Evolutionary conservation across 2,329 filamentous ascomycete genomes (phyloP).

Genomic region (Cladosporium sp.): DNA sequence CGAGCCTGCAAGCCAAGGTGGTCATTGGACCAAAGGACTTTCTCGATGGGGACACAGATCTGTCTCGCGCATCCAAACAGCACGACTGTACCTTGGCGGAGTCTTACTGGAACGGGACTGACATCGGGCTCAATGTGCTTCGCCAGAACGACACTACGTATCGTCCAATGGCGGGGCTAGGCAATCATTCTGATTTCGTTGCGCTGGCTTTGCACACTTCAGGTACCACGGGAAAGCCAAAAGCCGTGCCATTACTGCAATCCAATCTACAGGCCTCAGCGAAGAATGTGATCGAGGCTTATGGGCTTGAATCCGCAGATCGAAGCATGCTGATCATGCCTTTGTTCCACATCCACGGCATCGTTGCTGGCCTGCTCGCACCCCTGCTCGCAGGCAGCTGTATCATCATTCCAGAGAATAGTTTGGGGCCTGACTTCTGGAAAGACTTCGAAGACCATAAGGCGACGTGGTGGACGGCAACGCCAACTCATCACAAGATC

Average conservation of each 20-base stretch:
- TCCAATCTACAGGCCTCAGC: neutral
- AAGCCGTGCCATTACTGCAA: neutral
- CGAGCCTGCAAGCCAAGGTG: conserved; percentile 52
- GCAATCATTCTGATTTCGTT: conserved; percentile 3
- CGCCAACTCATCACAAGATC: conserved; percentile 87
- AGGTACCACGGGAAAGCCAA: neutral
- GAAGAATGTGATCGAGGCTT: neutral
- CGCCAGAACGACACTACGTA: neutral
- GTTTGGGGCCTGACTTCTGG: conserved; percentile 83
- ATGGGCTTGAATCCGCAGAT: neutral
- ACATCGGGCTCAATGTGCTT: neutral
- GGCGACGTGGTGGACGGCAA: conserved; percentile 88
- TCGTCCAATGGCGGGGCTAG: neutral
- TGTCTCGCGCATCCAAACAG: conserved; percentile 70
- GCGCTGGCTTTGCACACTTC: conserved; percentile 48
- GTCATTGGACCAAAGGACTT: conserved; percentile 42
- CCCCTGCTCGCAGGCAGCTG: conserved; percentile 76
- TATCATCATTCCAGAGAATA: conserved; percentile 70
- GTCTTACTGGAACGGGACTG: neutral
- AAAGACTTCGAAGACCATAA: conserved; percentile 64
- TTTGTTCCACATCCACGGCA: neutral
- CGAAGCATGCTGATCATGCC: neutral
- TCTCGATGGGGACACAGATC: conserved; percentile 74
- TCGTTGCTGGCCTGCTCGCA: conserved; percentile 48
- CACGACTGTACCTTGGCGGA: neutral